Percentiles rank a stretch among this genome's conserved stretches.
These are phyloP conservation scores for Amanita exitialis DNA, from an alignment of 768 basidiomycete species.

Conservation along the genomic window DNA sequence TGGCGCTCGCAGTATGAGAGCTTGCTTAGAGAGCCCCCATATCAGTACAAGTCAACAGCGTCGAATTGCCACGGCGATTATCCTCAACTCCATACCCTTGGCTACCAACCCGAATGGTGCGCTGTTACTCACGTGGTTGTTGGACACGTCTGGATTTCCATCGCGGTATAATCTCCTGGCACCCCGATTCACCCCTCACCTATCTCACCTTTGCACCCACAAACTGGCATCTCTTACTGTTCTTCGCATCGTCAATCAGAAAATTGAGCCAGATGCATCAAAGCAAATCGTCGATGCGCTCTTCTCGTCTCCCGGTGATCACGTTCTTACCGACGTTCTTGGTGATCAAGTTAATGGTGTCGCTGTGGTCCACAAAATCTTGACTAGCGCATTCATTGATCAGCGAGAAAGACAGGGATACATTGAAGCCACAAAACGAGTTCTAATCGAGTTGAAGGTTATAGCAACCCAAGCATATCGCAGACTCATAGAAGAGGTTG, in stretches of 20 bases:
- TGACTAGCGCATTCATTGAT: constrained; percentile 81
- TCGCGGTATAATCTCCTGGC: constrained; percentile 93
- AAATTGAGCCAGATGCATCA: constrained; percentile 84
- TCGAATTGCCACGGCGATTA: constrained; percentile 87
- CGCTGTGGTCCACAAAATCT: constrained; percentile 85
- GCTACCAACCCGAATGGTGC: constrained; percentile 98
- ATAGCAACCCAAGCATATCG: constrained; percentile 93
- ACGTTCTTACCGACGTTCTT: constrained; percentile 88
- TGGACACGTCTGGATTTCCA: constrained; percentile 90
- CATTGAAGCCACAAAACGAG: constrained; percentile 82
- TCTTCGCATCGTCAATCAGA: constrained; percentile 93
- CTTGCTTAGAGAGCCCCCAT: constrained; percentile 87
- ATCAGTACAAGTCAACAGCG: constrained; percentile 87
- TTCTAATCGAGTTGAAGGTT: constrained; percentile 85
- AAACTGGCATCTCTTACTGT: constrained; percentile 94
- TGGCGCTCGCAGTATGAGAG: constrained; percentile 95
- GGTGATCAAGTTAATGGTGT: constrained; percentile 96
- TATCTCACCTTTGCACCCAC: constrained; percentile 96
- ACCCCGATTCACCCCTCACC: constrained; percentile 91
- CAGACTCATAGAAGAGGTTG: constrained; percentile 89
- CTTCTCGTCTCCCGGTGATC: constrained; percentile 84
- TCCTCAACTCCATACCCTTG: constrained; percentile 94
- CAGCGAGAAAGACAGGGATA: constrained; percentile 56
- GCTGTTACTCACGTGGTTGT: constrained; percentile 89
- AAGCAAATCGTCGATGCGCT: constrained; percentile 80